Percentiles rank a stretch among this genome's conserved stretches.
phyloP scores from a whole-genome alignment of 2,329 filamentous ascomycete genomes.

The Biscogniauxia marginata region DNA sequence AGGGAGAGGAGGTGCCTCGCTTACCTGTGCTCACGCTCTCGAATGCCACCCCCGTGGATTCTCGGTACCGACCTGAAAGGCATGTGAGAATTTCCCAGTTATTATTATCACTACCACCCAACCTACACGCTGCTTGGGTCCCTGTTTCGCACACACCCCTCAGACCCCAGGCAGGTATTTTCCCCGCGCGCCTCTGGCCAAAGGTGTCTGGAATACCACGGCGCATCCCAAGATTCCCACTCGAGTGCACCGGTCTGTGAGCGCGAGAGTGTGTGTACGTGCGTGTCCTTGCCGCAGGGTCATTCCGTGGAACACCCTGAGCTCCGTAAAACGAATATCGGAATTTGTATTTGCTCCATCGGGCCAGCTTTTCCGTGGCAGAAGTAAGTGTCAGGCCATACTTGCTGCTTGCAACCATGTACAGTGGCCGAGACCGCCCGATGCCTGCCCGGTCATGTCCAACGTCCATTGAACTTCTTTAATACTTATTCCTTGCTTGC shows the following conservation, averaged over 20 bases:
- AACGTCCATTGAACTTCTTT: slow-evolving; percentile 6
- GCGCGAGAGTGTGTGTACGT: not conserved
- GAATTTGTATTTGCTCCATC: slow-evolving; percentile 1
- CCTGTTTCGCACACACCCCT: not conserved
- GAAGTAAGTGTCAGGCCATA: slow-evolving; percentile 29
- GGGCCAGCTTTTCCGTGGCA: slow-evolving; percentile 17
- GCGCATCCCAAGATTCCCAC: not conserved
- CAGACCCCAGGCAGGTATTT: not conserved
- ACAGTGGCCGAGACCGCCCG: slow-evolving; percentile 22
- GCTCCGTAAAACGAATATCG: slow-evolving; percentile 4
- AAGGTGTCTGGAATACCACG: not conserved
- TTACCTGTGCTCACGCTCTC: too few relatives aligned
- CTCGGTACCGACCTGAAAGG: not conserved
- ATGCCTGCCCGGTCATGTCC: slow-evolving; percentile 10
- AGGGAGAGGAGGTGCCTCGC: too few relatives aligned
- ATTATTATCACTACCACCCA: too few relatives aligned
- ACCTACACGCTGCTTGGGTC: too few relatives aligned
- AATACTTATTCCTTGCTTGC: slow-evolving; percentile 11
- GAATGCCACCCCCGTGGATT: not conserved
- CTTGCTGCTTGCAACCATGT: slow-evolving; percentile 26
- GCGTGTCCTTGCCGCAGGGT: slow-evolving; percentile 10
- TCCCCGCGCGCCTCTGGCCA: not conserved
- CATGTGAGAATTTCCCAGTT: not conserved
- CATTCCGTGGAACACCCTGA: slow-evolving; percentile 14
- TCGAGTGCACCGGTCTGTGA: slow-evolving; percentile 9